A percentile compares a stretch with the other conserved stretches of the same genome.
Conservation (phyloP, 2,329 filamentous ascomycete genomes). For the Coleophoma cylindrospora region DNA sequence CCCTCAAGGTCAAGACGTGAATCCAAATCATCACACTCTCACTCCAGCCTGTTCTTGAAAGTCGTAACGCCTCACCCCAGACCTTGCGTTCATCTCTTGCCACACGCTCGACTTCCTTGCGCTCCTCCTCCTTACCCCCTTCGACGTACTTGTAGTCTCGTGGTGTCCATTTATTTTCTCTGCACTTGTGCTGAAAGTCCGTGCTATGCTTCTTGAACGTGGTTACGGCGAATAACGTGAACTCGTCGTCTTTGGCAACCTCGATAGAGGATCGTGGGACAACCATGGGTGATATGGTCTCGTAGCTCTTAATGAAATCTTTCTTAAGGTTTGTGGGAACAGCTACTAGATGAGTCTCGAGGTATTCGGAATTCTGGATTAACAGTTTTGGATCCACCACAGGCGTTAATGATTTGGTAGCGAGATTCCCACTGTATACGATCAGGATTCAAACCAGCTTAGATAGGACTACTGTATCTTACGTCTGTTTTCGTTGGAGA, state of each 20-base stretch:
- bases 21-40: slow-evolving; percentile 96
- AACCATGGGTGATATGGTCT: slow-evolving; percentile 84
- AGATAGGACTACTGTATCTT: slow-evolving; percentile 24
- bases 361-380: slow-evolving; percentile 88
- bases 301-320: slow-evolving; percentile 86
- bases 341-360: slow-evolving; percentile 91
- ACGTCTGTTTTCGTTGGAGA: slow-evolving; percentile 86
- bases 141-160: slow-evolving; percentile 91
- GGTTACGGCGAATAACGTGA: slow-evolving; percentile 80
- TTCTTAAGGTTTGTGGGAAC: slow-evolving; percentile 77
- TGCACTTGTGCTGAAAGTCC: slow-evolving; percentile 88
- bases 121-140: slow-evolving; percentile 84
- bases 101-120: slow-evolving; percentile 77
- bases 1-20: slow-evolving; percentile 82
- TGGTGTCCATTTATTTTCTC: slow-evolving; percentile 92
- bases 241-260: slow-evolving; percentile 84
- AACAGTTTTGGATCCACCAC: slow-evolving; percentile 78
- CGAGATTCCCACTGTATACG: slow-evolving; percentile 71
- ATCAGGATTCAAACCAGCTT: slow-evolving; percentile 7
- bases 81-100: slow-evolving; percentile 83
- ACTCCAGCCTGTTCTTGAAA: slow-evolving; percentile 89
- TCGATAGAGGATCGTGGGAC: slow-evolving; percentile 82
- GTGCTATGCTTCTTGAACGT: slow-evolving; percentile 86
- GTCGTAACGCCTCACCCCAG: slow-evolving; percentile 83
- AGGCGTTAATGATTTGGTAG: slow-evolving; percentile 88